Evolutionary conservation across 2,329 filamentous ascomycete genomes (phyloP), one percentile per base, ranked within the genome.

Genomic region (Fusarium sp.): DNA sequence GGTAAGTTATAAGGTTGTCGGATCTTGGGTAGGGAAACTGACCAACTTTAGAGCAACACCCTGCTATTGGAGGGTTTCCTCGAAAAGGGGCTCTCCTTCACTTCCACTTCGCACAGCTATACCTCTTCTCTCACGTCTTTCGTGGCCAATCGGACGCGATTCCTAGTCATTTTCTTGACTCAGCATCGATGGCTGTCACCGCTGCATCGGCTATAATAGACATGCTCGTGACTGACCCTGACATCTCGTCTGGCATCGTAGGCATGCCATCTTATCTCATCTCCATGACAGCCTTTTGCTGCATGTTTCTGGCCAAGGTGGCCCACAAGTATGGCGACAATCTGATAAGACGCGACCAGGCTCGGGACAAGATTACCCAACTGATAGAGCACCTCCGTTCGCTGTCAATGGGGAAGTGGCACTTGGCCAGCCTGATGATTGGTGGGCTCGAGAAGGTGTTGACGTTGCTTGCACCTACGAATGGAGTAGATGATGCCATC

Each of bases 241-340:
- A 85, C 37, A 80, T 87, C 6, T 80, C 82, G 1, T 79, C 81
- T 7, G 81, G 81, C 0, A 79, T 82, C 7, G 71, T 69, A 77
- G 84, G 86, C 4, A 85, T 88, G 76, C 86, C 86, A 0, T 84
- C 85, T 6, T 88, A 87, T 57, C 81, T 87, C 11, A 84, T 86
- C 69, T 85, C 84, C 43, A 88, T 88, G 86, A 86, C 85, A 0
- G 85, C 84, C 0, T 88, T 88, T 66, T 85, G 86, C 4, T 86
- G 85, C 73, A 85, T 87, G 69, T 88, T 88, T 68, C 80, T 88
- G 1, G 81, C 86, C 22, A 86, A 87, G 67, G 78, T 87, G 5
- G 81, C 84, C 5, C 80, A 82, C 31, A 85, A 84, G 54, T 82
- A 85, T 71, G 76, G 80, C 0, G 82, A 81, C 8, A 80, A 82